Evolutionary conservation across 352 stramenopile genomes (phyloP), one percentile per base, ranked within the genome.

Genomic region (Albugo candida): DNA sequence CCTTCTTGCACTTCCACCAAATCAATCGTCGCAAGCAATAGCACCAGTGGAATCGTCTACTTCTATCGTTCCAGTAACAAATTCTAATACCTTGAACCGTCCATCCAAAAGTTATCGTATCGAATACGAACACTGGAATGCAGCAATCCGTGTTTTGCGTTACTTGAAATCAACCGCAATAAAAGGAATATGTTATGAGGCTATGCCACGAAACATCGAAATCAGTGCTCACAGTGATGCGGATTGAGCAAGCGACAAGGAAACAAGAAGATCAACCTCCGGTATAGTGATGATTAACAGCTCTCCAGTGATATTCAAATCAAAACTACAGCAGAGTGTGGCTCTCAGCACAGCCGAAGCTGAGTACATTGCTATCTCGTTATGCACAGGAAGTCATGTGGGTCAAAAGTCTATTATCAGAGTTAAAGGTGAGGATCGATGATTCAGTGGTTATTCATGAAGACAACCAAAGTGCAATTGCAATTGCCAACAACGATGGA

Each of bases 341-440:
- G 54, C 54, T 5, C 35, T 57, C 18, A 58, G 50, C 17, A 51
- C 38, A 14, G 45, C 48, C 17, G 52, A 61, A 39, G 51, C 49
- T 13, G 54, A 61, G 20, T 61, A 61, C 45, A 54, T 61, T n/a
- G 54, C 51, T 5, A 42, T 61, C n/a, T 41, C 40, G 24, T 31
- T 58, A 16, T 31, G 41, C 41, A 45, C 53, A 61, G 16, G 54
- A 61, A 38, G 20, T 58, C 1, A 11, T 59, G 2, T 61, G 54
- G 51, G 24, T 58, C 6, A 40, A 49, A 14, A 41, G 27, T 1
- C 16, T 36, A 8, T 24, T 63, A 12, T 36, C 46, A 36, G 49
- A 59, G 1, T 10, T 57, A 20, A 41, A 39, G 3, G 14, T 49
- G 14, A 16, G 44, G 14, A 39, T 54, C 36, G 20, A 24, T 10